Evolutionary conservation across 1,139 yeast genomes (phyloP), one percentile per base, ranked within the genome.

Genomic region (Pichia sp.): DNA sequence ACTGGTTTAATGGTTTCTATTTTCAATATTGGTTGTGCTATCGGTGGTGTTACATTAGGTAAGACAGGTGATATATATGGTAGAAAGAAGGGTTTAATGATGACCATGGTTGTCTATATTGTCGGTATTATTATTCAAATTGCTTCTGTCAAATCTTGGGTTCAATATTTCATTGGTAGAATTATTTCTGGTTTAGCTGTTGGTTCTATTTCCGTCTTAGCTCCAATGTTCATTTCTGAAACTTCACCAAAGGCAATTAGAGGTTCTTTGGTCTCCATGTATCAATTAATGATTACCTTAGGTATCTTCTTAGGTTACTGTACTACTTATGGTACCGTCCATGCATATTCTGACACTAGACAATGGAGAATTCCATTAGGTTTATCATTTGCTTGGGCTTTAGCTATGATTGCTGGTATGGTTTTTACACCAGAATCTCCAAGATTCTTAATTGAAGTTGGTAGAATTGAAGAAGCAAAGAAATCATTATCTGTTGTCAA

Each of bases 361-460:
- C 81, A 80, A 64, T 80, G 83, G 79, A 77, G 85, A 73, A 73
- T 80, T 53, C 83, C 82, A 48, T 68, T 81, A 61, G 85, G 85
- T 55, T 56, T 76, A 46, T 77, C 75, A 59, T 72, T 74, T 56
- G 63, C 65, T 22, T 76, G 78, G 72, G 77, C 79, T 45, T 56
- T 72, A 43, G 65, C 73, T 61, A 48, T 68, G 53, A 55, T 71
- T 44, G 56, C 65, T 43, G 92, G 86, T 63, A 77, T 84, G 79
- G 57, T 73, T 44, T 70, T 81, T 59, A 77, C 83, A 67, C 94
- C 94, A 50, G 95, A 85, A 68, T 80, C 92, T 39, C 90, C 95
- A 57, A 77, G 95, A 69, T 85, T 68, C 68, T 74, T 76, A 64
- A 74, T 82, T 53, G 76, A 79, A 53, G 69, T 64, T 45, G 79